Base-by-base conservation (phyloP, 2,329 filamentous ascomycete species). In the Fusarium abutilonis region DNA sequence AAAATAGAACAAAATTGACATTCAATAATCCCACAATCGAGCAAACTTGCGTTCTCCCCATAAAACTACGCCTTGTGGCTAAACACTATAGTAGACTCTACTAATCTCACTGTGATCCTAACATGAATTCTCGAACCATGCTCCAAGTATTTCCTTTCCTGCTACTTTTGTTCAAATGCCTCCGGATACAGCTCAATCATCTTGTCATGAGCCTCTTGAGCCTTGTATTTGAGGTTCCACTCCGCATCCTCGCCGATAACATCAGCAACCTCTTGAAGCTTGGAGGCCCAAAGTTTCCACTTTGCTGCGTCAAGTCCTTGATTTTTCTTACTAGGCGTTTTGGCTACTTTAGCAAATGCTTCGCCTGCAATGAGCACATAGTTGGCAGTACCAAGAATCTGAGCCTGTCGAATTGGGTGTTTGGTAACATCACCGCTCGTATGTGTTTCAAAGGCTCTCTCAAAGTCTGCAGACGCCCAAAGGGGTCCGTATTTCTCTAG, bases 131-230 rank as follows among this genome's bases (percentile, higher is more conserved):
- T 14, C 2, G 11, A 32, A 6, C 13, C 2, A 13, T 5, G 3
- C 31, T 14, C 13, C 14, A 14, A 4, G 13, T 11, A 32, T 14
- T 4, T 13, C 4, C 31, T 32, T 5, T 10, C 11, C 11, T 21
- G 11, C 9, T 15, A 7, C 19, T 10, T 21, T 10, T 39, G 19
- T n/a, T 42, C 3, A 1, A 62, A 64, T 0, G 32, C 32, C 8
- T 55, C 52, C 0, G 58, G 51, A 6, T 63, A 66, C 1, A 66
- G 6, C 14, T 49, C 21, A 9, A 52, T 10, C 62, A 66, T 60
- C 45, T 19, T 47, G 2, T 54, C 42, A 3, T 54, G 13, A 0
- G 53, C 62, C 11, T 41, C 1, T 1, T 14, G 15, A 0, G 52
- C 2, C 23, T 0, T 48, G 0, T 6, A 26, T 19, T 55, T 57